phyloP scores from a whole-genome alignment of 352 stramenopile genomes.

The Pythium rhizo-oryzae region DNA sequence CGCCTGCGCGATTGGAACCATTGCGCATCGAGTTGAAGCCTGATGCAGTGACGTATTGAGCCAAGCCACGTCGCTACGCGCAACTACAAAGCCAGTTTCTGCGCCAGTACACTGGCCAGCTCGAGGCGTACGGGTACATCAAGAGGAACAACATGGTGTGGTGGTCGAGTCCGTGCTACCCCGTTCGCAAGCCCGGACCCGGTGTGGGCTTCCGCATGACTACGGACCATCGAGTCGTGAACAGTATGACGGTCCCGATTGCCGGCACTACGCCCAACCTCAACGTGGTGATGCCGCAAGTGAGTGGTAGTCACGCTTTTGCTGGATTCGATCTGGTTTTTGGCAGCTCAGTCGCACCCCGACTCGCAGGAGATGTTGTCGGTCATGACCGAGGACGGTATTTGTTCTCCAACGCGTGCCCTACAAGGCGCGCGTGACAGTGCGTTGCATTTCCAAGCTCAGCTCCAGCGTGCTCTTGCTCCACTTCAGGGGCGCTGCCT shows the following conservation, averaged over 20 bases:
- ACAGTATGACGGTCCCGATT: conserved; percentile 3
- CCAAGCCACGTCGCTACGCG: neutral
- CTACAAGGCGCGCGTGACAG: conserved; percentile 9
- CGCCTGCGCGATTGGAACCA: conserved; percentile 4
- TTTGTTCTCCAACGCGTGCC: conserved; percentile 21
- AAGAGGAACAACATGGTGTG: neutral
- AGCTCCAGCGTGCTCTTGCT: conserved; percentile 8
- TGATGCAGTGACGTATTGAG: neutral
- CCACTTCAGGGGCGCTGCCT: neutral
- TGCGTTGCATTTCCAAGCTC: conserved; percentile 17
- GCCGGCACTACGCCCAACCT: conserved; percentile 10
- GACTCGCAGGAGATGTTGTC: conserved; percentile 18
- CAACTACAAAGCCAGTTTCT: conserved; percentile 5
- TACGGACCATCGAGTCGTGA: neutral
- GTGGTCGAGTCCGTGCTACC: conserved; percentile 2
- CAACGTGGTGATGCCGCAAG: neutral
- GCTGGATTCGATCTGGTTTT: conserved; percentile 12
- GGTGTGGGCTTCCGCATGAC: conserved; percentile 1
- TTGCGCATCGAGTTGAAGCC: neutral
- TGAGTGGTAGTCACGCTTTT: neutral
- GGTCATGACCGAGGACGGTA: conserved; percentile 14
- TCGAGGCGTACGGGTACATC: conserved; percentile 1
- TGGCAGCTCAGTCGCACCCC: conserved; percentile 25
- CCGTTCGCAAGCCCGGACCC: neutral
- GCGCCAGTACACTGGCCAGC: conserved; percentile 1